Evolutionary conservation across 768 basidiomycete species (phyloP).

Genomic region (Ramaria sp.): DNA sequence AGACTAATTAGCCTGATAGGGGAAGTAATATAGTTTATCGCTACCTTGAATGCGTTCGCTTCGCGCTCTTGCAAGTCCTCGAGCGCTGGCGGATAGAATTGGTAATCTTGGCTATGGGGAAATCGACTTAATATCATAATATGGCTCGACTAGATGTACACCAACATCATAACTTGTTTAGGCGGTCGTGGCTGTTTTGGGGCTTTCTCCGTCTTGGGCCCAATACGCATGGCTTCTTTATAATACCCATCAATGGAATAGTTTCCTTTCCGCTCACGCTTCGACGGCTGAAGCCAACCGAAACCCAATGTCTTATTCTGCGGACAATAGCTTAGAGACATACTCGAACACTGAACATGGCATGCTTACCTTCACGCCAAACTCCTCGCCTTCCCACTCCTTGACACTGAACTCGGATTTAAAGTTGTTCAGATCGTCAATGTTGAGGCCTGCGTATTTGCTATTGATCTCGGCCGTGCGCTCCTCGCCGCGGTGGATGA

Average conservation of each 20-base stretch:
- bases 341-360: neutral
- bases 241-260: slow-evolving; percentile 95
- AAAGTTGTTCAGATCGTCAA: slow-evolving; percentile 96
- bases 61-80: slow-evolving; percentile 81
- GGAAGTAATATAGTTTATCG: slow-evolving; percentile 1
- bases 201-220: slow-evolving; percentile 49
- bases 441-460: slow-evolving; percentile 87
- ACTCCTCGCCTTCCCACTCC: slow-evolving; percentile 96
- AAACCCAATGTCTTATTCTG: slow-evolving; percentile 62
- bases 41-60: slow-evolving; percentile 66
- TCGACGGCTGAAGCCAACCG: slow-evolving; percentile 72
- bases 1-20: neutral
- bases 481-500: slow-evolving; percentile 86
- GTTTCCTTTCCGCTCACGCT: slow-evolving; percentile 87
- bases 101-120: slow-evolving; percentile 74
- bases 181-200: slow-evolving; percentile 81
- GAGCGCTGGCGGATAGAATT: slow-evolving; percentile 84
- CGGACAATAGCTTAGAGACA: neutral
- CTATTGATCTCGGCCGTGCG: slow-evolving; percentile 79
- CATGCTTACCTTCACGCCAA: slow-evolving; percentile 53
- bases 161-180: slow-evolving; percentile 77
- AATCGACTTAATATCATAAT: slow-evolving; percentile 2
- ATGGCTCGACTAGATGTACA: slow-evolving; percentile 8
- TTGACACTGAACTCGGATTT: slow-evolving; percentile 87
- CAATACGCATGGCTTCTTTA: slow-evolving; percentile 79